Conservation (phyloP, 495 filamentous ascomycete species). For the Penicillium egyptiacum region DNA sequence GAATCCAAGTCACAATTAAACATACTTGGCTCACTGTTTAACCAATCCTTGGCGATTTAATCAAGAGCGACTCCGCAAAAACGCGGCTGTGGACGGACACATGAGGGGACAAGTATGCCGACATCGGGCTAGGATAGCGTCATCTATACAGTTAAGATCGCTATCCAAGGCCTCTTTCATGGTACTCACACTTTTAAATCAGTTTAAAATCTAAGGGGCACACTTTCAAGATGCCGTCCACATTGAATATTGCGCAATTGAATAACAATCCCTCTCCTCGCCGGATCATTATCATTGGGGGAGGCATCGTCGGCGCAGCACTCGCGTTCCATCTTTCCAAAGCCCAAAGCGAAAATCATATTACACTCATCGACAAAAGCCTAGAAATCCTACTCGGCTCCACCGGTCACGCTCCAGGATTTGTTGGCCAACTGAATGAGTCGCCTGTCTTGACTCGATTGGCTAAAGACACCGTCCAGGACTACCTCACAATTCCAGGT, state of each 20-base stretch:
- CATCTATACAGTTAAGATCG: no score
- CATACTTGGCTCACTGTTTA: no score
- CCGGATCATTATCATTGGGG: slow-evolving; percentile 43
- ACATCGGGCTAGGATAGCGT: no score
- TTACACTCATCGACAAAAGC: slow-evolving; percentile 31
- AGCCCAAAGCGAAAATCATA: slow-evolving; percentile 17
- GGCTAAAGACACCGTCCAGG: slow-evolving; percentile 32
- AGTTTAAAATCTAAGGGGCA: no score
- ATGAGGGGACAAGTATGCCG: no score
- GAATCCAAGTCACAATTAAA: no score
- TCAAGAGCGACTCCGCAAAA: no score
- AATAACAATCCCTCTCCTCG: slow-evolving; percentile 13
- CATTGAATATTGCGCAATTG: slow-evolving; percentile 17
- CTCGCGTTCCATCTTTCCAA: slow-evolving; percentile 36
- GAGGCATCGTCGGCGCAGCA: slow-evolving; percentile 46
- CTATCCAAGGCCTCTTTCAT: no score
- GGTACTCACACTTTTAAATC: no score
- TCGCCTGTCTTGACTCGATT: slow-evolving; percentile 33
- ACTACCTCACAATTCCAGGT: slow-evolving; percentile 30
- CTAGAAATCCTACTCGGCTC: slow-evolving; percentile 25
- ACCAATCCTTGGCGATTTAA: no score
- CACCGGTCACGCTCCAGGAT: slow-evolving; percentile 36
- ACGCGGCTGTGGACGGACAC: no score
- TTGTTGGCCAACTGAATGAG: slow-evolving; percentile 41
- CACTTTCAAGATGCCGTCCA: slow-evolving; percentile 9